Evolutionary conservation across 2,329 filamentous ascomycete species (phyloP).

Genomic region (Ceratocystis colombiana): DNA sequence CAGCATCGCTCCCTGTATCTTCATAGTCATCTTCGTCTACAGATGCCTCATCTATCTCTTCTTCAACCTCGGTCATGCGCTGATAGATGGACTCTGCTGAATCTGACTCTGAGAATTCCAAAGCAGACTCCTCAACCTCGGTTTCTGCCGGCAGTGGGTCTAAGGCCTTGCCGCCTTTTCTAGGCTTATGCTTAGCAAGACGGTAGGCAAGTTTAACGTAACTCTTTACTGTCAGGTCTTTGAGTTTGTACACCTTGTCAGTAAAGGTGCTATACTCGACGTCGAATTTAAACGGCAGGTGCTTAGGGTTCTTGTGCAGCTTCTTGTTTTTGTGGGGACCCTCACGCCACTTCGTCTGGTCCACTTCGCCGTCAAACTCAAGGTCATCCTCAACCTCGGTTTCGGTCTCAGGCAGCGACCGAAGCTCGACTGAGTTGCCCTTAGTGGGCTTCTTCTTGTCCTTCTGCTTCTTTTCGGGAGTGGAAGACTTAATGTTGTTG

Average conservation of each 20-base stretch:
- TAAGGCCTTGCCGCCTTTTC: slow-evolving; percentile 1
- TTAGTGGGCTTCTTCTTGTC: slow-evolving; percentile 28
- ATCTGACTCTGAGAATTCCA: neutral
- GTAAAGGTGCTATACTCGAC: slow-evolving; percentile 78
- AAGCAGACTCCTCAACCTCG: neutral
- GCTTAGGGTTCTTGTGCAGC: slow-evolving; percentile 44
- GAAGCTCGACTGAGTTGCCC: slow-evolving; percentile 19
- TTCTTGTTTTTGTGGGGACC: slow-evolving; percentile 54
- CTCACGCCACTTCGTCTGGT: slow-evolving; percentile 47
- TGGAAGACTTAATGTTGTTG: slow-evolving; percentile 45
- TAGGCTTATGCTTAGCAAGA: slow-evolving; percentile 48
- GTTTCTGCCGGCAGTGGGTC: neutral
- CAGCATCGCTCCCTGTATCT: slow-evolving; percentile 19
- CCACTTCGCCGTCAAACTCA: slow-evolving; percentile 27
- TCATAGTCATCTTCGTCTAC: slow-evolving; percentile 29
- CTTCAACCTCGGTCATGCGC: slow-evolving; percentile 26
- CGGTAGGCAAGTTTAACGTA: slow-evolving; percentile 68
- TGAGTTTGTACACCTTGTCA: slow-evolving; percentile 63
- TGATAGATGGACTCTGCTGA: neutral
- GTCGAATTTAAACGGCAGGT: slow-evolving; percentile 60
- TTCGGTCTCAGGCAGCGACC: slow-evolving; percentile 18
- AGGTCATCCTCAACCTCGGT: neutral
- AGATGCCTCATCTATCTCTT: slow-evolving; percentile 26
- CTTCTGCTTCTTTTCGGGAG: slow-evolving; percentile 30
- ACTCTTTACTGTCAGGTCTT: slow-evolving; percentile 75